Conservation (phyloP, 2,329 filamentous ascomycete species). For the Dichotomopilus funicola region DNA sequence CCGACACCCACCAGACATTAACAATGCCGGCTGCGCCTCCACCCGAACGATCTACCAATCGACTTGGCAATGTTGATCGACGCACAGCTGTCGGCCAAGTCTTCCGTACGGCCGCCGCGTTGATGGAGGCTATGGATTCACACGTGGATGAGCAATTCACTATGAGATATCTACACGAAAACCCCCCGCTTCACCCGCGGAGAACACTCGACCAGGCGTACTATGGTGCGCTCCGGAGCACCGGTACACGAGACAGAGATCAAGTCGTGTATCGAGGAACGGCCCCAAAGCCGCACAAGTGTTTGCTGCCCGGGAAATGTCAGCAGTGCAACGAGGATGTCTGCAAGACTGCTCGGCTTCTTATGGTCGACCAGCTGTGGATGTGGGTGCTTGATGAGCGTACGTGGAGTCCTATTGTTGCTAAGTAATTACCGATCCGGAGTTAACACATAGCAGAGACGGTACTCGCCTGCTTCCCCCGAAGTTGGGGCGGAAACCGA, state of each 20-base stretch:
- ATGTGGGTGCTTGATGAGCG: conserved; percentile 28
- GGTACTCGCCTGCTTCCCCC: conserved; percentile 28
- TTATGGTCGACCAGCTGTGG: conserved; percentile 32
- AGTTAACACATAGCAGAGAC: conserved; percentile 19
- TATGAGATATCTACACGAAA: conserved; percentile 27
- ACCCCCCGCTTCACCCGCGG: conserved; percentile 37
- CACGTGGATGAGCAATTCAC: conserved; percentile 32
- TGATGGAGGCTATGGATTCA: conserved; percentile 33
- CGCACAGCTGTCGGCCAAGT: conserved; percentile 24
- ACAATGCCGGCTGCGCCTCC: background rate
- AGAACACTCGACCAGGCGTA: conserved; percentile 43
- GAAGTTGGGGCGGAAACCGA: conserved; percentile 36
- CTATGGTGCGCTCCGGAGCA: conserved; percentile 26
- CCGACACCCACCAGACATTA: conserved; percentile 9
- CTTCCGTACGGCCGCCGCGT: conserved; percentile 29
- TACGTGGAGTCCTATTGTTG: background rate
- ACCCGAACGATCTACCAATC: background rate
- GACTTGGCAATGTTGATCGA: background rate
- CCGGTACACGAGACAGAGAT: conserved; percentile 34
- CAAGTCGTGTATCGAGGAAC: conserved; percentile 38
- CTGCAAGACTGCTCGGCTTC: conserved; percentile 23
- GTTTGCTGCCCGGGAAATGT: conserved; percentile 19
- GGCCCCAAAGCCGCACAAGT: conserved; percentile 19
- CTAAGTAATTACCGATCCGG: too few relatives aligned
- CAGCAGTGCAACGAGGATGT: conserved; percentile 24